phyloP scores from a whole-genome alignment of 2,329 filamentous ascomycete species.

The Pyricularia grisea region DNA sequence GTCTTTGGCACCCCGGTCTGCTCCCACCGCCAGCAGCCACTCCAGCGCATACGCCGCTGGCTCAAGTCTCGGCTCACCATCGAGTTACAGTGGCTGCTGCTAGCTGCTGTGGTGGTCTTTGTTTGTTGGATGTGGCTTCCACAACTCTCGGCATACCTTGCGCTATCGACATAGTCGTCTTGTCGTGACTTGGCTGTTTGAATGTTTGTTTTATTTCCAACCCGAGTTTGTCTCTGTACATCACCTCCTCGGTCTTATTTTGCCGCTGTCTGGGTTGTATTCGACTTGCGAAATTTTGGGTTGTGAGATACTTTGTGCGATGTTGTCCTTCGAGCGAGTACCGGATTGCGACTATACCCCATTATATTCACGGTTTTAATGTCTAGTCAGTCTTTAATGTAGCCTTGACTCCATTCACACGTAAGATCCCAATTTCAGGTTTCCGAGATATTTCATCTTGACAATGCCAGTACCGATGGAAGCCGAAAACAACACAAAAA shows the following conservation, averaged over 20 bases:
- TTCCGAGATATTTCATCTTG: no score
- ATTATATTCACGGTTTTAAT: not conserved
- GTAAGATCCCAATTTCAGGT: no score
- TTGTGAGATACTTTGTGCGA: not conserved
- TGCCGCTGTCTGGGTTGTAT: not conserved
- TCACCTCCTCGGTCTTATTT: not conserved
- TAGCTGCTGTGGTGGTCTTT: conserved; percentile 30
- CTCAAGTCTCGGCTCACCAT: conserved; percentile 32
- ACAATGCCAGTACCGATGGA: no score
- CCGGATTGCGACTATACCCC: not conserved
- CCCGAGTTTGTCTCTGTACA: not conserved
- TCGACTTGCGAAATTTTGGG: not conserved
- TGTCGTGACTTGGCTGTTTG: no score
- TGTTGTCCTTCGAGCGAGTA: not conserved
- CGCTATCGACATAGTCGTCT: not conserved
- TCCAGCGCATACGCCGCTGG: conserved; percentile 37
- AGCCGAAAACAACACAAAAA: no score
- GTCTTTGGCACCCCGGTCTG: conserved; percentile 41
- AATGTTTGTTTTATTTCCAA: not conserved
- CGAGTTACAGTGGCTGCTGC: conserved; percentile 38
- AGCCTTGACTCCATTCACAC: not conserved
- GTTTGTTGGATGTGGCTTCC: conserved; percentile 27
- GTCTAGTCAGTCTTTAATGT: not conserved
- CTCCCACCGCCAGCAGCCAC: conserved; percentile 28
- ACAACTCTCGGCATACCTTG: conserved; percentile 8